Conservation (phyloP, 1,284 basidiomycete species). For the Heterobasidion irregulare region DNA sequence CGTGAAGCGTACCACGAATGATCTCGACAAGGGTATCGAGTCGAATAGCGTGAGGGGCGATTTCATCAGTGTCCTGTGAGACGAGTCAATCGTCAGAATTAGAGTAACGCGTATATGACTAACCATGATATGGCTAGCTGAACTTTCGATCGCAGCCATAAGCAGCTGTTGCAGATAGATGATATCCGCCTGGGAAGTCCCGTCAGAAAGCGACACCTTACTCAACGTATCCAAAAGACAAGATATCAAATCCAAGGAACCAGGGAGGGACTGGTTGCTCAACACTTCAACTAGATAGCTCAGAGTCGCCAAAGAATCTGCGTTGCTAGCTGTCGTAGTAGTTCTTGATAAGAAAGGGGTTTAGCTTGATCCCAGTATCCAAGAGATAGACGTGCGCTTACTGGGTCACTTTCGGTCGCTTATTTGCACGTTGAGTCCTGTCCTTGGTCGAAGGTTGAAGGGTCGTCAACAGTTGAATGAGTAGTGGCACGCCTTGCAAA, state of each 20-base stretch:
- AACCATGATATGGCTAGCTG: slow-evolving; percentile 56
- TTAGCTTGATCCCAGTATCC: too few relatives aligned
- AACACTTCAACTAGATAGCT: slow-evolving; percentile 69
- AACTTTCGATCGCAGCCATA: slow-evolving; percentile 73
- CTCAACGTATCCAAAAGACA: slow-evolving; percentile 71
- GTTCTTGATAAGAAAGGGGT: slow-evolving; percentile 22
- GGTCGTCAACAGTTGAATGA: slow-evolving; percentile 50
- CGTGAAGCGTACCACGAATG: slow-evolving; percentile 57
- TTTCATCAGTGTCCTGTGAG: slow-evolving; percentile 21
- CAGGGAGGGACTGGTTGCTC: slow-evolving; percentile 52
- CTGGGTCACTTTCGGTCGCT: slow-evolving; percentile 55
- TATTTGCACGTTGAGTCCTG: slow-evolving; percentile 40
- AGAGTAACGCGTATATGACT: slow-evolving; percentile 6
- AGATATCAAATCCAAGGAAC: slow-evolving; percentile 66
- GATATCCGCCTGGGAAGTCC: slow-evolving; percentile 47
- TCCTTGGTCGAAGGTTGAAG: slow-evolving; percentile 38
- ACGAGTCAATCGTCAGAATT: background rate
- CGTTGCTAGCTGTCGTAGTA: background rate
- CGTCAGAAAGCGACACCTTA: slow-evolving; percentile 49
- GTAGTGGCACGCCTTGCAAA: slow-evolving; percentile 41
- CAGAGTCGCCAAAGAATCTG: slow-evolving; percentile 18
- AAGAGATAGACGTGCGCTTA: slow-evolving; percentile 23
- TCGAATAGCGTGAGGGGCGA: slow-evolving; percentile 42
- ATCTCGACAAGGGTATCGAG: slow-evolving; percentile 83
- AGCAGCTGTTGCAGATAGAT: slow-evolving; percentile 83